A percentile compares a stretch with the other conserved stretches of the same genome.
These are phyloP conservation scores for Taiwanofungus camphoratus DNA, from an alignment of 1,284 basidiomycete species.

Conservation along the genomic window DNA sequence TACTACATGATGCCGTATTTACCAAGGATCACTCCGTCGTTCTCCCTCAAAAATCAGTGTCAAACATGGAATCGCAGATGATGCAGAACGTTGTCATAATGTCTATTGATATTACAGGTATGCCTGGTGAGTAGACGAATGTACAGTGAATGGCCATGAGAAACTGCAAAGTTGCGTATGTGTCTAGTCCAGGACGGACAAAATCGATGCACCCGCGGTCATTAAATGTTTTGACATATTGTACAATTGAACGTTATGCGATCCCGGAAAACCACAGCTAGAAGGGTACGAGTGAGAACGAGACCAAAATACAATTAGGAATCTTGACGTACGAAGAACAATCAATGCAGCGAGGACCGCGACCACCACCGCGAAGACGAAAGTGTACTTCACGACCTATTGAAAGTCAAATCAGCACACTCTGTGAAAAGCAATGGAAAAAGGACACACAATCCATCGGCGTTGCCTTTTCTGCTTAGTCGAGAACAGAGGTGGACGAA, in stretches of 20 bases:
- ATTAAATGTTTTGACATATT: slow-evolving; percentile 74
- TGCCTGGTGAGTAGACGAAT: slow-evolving; percentile 10
- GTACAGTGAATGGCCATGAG: slow-evolving; percentile 10
- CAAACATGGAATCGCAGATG: no score
- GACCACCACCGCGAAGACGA: slow-evolving; percentile 80
- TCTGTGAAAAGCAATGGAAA: background rate
- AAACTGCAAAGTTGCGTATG: slow-evolving; percentile 3
- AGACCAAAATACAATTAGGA: background rate
- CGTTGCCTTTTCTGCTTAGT: slow-evolving; percentile 89
- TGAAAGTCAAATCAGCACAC: slow-evolving; percentile 5
- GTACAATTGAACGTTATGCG: slow-evolving; percentile 64
- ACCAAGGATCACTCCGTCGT: no score
- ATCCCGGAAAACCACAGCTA: slow-evolving; percentile 68
- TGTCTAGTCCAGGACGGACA: background rate
- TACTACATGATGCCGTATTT: no score
- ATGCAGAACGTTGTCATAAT: background rate
- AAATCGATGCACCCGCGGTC: slow-evolving; percentile 12
- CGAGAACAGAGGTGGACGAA: slow-evolving; percentile 92
- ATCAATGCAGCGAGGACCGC: slow-evolving; percentile 80
- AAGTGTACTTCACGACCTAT: slow-evolving; percentile 74
- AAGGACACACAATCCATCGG: slow-evolving; percentile 76
- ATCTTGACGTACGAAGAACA: slow-evolving; percentile 57
- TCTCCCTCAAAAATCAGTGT: no score
- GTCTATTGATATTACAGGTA: slow-evolving; percentile 12
- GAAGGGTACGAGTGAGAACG: slow-evolving; percentile 6